Conservation (phyloP, 2,329 filamentous ascomycete genomes). For the Colletotrichum sojae region DNA sequence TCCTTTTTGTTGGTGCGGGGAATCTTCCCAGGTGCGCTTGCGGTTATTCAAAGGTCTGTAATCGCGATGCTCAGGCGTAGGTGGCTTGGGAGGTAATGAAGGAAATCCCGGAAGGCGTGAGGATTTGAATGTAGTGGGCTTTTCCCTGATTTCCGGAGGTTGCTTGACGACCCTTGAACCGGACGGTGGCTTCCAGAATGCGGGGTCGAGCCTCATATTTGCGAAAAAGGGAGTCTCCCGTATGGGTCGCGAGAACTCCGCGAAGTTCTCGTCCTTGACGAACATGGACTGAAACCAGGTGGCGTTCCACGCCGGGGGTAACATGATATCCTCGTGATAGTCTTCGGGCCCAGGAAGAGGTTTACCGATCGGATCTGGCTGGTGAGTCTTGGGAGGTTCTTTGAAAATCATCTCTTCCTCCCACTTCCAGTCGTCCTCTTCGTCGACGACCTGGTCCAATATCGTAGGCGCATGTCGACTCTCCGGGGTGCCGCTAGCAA, state of each 20-base stretch:
- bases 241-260: slow-evolving; percentile 59
- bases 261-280: slow-evolving; percentile 58
- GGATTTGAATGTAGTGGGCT: slow-evolving; percentile 28
- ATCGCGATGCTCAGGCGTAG: slow-evolving; percentile 29
- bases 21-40: slow-evolving; percentile 36
- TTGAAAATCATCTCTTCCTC: slow-evolving; percentile 56
- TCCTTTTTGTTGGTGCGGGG: slow-evolving; percentile 7
- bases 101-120: slow-evolving; percentile 33
- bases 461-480: neutral
- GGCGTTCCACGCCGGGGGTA: slow-evolving; percentile 60
- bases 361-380: slow-evolving; percentile 63
- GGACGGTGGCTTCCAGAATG: slow-evolving; percentile 50
- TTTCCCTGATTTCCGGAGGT: slow-evolving; percentile 25
- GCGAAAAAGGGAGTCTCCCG: slow-evolving; percentile 58
- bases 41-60: slow-evolving; percentile 20
- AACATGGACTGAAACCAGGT: slow-evolving; percentile 61
- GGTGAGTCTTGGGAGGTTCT: slow-evolving; percentile 50
- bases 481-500: slow-evolving; percentile 19
- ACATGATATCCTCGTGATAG: slow-evolving; percentile 61
- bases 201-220: slow-evolving; percentile 58
- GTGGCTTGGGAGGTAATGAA: slow-evolving; percentile 34
- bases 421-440: slow-evolving; percentile 55
- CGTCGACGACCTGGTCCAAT: slow-evolving; percentile 34
- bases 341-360: slow-evolving; percentile 54
- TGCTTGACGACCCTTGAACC: neutral